Evolutionary conservation across 2,329 filamentous ascomycete species (phyloP).

Genomic region (Colletotrichum sublineola): DNA sequence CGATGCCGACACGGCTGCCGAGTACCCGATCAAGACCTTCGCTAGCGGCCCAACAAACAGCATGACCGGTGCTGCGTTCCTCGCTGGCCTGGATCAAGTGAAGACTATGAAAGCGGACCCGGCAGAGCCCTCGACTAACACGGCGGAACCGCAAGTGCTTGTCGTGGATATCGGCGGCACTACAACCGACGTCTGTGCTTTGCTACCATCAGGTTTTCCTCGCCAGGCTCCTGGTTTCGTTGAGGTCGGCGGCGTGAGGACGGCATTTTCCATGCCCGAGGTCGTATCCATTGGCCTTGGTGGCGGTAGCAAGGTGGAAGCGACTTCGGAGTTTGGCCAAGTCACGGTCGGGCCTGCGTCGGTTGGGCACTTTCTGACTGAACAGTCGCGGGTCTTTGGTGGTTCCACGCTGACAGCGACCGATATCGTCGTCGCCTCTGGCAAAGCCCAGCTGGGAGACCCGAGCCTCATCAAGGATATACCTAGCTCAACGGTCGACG

Average conservation of each 20-base stretch:
- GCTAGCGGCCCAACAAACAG: constrained; percentile 68
- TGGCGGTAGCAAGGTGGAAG: constrained; percentile 59
- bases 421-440: constrained; percentile 61
- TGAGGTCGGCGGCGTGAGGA: constrained; percentile 69
- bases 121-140: constrained; percentile 4
- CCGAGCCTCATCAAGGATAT: constrained; percentile 47
- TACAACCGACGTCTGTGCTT: constrained; percentile 70
- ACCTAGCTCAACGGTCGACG: constrained; percentile 42
- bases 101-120: constrained; percentile 3
- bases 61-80: constrained; percentile 66
- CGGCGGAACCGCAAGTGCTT: constrained; percentile 52
- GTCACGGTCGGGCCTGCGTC: constrained; percentile 68
- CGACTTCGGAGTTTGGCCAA: constrained; percentile 10
- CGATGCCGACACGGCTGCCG: constrained; percentile 60
- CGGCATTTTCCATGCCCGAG: constrained; percentile 70
- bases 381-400: constrained; percentile 65
- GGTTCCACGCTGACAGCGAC: constrained; percentile 66
- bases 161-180: constrained; percentile 73
- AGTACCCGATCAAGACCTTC: constrained; percentile 66
- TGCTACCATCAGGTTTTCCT: constrained; percentile 71
- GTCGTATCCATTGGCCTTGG: constrained; percentile 69
- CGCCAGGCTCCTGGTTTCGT: constrained; percentile 70
- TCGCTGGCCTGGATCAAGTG: constrained; percentile 60
- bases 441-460: constrained; percentile 51
- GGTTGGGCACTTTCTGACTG: constrained; percentile 64